A percentile compares a stretch with the other conserved stretches of the same genome.
Conservation (phyloP, 2,329 filamentous ascomycete species). For the Amylocarpus encephaloides region DNA sequence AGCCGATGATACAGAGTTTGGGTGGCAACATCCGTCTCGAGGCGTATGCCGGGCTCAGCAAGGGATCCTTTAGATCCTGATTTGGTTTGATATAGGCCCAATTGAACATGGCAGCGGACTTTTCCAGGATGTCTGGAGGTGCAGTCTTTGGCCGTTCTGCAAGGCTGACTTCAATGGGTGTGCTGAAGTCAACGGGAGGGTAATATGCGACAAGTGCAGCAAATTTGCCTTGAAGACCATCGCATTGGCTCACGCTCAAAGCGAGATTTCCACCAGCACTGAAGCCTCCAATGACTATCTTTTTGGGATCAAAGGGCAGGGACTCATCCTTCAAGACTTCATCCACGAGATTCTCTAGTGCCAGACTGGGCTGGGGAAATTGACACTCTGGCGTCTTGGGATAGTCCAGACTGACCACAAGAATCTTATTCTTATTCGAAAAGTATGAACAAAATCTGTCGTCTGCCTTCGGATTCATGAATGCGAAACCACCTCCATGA, state of each 20-base stretch:
- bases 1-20: slow-evolving; percentile 22
- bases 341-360: slow-evolving; percentile 39
- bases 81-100: slow-evolving; percentile 19
- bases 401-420: slow-evolving; percentile 45
- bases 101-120: slow-evolving; percentile 12
- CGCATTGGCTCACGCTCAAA: slow-evolving; percentile 38
- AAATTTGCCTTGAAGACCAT: slow-evolving; percentile 28
- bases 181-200: slow-evolving; percentile 37
- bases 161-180: slow-evolving; percentile 12
- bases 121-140: slow-evolving; percentile 10
- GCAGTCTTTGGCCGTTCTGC: slow-evolving; percentile 7
- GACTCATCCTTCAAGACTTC: slow-evolving; percentile 38
- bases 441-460: slow-evolving; percentile 43
- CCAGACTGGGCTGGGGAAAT: slow-evolving; percentile 41
- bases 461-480: slow-evolving; percentile 39
- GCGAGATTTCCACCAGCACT: slow-evolving; percentile 46
- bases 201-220: slow-evolving; percentile 39
- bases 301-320: slow-evolving; percentile 39
- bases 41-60: slow-evolving; percentile 20
- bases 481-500: slow-evolving; percentile 46
- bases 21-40: slow-evolving; percentile 18
- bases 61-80: slow-evolving; percentile 22
- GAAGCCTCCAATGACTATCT: slow-evolving; percentile 43
- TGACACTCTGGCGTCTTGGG: slow-evolving; percentile 39
- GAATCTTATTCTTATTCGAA: slow-evolving; percentile 34